Evolutionary conservation across 768 basidiomycete genomes (phyloP).

Genomic region (Mycena epipterygia): DNA sequence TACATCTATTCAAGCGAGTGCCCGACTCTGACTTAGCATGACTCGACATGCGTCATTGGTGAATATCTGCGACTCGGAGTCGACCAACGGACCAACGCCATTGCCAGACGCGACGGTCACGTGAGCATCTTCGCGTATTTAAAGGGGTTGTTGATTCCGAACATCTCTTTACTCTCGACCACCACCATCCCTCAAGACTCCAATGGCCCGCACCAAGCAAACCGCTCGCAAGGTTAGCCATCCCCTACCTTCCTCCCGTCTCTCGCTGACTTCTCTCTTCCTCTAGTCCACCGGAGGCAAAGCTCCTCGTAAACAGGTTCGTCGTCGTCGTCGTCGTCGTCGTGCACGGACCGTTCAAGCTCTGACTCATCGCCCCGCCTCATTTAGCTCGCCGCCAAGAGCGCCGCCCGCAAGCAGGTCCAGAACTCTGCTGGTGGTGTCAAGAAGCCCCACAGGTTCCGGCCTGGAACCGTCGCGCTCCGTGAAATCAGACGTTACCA

Average conservation of each 20-base stretch:
- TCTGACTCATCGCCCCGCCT: conserved; percentile 9
- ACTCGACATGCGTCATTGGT: too few relatives aligned
- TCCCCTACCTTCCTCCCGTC: background rate
- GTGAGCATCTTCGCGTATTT: background rate
- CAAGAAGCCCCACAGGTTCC: conserved; percentile 49
- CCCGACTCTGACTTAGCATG: too few relatives aligned
- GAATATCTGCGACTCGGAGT: too few relatives aligned
- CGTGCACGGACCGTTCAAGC: background rate
- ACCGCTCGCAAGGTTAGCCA: conserved; percentile 39
- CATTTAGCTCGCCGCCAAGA: conserved; percentile 35
- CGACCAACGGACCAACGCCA: too few relatives aligned
- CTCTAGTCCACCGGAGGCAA: conserved; percentile 46
- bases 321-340: conserved; percentile 20
- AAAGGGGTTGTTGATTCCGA: conserved; percentile 5
- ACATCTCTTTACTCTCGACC: background rate
- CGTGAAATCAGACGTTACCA: conserved; percentile 39
- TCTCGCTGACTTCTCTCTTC: background rate
- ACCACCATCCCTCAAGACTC: conserved; percentile 23
- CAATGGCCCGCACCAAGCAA: conserved; percentile 40
- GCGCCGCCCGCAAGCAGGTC: conserved; percentile 36
- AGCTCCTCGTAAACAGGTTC: conserved; percentile 54
- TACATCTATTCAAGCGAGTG: too few relatives aligned
- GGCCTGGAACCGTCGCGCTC: conserved; percentile 39
- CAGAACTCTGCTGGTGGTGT: conserved; percentile 62
- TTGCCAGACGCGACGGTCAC: conserved; percentile 15